Base-by-base conservation (phyloP, 2,329 filamentous ascomycete species). In the Orbilia blumenaviensis region DNA sequence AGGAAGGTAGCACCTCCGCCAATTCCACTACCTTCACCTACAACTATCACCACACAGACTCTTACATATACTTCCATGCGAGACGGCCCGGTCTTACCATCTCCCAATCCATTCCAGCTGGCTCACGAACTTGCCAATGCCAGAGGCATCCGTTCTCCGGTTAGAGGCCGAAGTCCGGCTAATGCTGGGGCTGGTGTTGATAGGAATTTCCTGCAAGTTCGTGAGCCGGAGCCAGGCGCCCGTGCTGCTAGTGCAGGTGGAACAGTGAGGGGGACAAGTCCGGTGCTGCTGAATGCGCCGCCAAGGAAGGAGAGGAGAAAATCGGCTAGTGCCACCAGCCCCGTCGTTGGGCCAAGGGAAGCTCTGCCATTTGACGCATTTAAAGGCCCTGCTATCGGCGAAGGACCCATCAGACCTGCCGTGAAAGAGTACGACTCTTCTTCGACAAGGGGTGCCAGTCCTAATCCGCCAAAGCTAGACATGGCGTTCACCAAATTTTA, bases 401-500 rank as follows among this genome's bases (percentile, higher is more conserved):
- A 72, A 42, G 73, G 73, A 6, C 73, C 73, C 21, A 41, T 77
- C 16, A 44, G 73, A 46, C 73, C 73, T 21, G 66, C 73, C 27
- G 73, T 72, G 48, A 52, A 76, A 27, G 73, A 77, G 54, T 77
- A 77, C 52, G 66, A 72, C 21, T 63, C 60, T 12, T 56, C 66
- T 7, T 29, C 21, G 14, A 46, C 27, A 3, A 61, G 64, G 56
- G 66, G 73, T 48, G 54, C 48, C 4, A 77, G 73, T 36, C 73
- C 73, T 7, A 67, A 63, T 12, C 69, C 66, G 16, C 66, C 48
- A 56, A 77, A 77, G 54, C 46, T 38, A 14, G 92, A 96, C 32
- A 93, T 94, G 68, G 90, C 92, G 4, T 99, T 97, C 81, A 89
- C 92, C 5, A 89, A 90, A 64, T 99, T 98, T 84, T 99, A 98